Evolutionary conservation across 345 rosid species (phyloP).

Genomic region (Turnera subulata): DNA sequence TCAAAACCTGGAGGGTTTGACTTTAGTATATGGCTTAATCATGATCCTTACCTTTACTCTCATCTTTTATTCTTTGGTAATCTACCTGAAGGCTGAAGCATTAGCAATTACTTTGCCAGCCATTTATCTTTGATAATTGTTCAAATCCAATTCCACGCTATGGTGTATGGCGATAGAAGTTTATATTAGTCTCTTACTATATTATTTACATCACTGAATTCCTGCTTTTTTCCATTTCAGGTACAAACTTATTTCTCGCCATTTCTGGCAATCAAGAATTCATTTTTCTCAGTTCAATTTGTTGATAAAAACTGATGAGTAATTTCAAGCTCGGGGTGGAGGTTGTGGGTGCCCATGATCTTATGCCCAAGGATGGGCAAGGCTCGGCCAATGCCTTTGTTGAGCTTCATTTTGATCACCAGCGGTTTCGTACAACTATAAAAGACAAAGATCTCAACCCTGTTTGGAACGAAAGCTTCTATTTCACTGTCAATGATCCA

Average conservation of each 20-base stretch:
- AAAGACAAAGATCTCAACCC: constrained; percentile 72
- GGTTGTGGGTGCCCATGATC: constrained; percentile 71
- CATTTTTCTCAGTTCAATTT: not conserved
- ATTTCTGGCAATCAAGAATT: constrained; percentile 8
- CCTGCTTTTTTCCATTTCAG: constrained; percentile 16
- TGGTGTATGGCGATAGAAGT: no score
- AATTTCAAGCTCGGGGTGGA: constrained; percentile 81
- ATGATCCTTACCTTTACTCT: no score
- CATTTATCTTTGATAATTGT: not conserved
- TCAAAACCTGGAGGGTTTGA: no score
- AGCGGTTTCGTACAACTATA: constrained; percentile 57
- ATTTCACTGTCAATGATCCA: constrained; percentile 75
- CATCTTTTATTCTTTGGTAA: no score
- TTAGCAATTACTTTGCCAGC: no score
- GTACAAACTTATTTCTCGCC: constrained; percentile 13
- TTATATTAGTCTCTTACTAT: no score
- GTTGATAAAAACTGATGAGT: constrained; percentile 37
- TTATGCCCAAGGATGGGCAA: constrained; percentile 53
- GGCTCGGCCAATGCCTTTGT: constrained; percentile 49
- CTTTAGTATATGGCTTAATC: no score
- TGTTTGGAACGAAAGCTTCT: constrained; percentile 78
- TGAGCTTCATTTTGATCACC: constrained; percentile 78
- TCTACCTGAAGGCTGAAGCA: no score
- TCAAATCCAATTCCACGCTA: not conserved
- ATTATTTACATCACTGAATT: no score